Evolutionary conservation across 768 basidiomycete species (phyloP), one percentile per base, ranked within the genome.

Genomic region (Vararia minispora): DNA sequence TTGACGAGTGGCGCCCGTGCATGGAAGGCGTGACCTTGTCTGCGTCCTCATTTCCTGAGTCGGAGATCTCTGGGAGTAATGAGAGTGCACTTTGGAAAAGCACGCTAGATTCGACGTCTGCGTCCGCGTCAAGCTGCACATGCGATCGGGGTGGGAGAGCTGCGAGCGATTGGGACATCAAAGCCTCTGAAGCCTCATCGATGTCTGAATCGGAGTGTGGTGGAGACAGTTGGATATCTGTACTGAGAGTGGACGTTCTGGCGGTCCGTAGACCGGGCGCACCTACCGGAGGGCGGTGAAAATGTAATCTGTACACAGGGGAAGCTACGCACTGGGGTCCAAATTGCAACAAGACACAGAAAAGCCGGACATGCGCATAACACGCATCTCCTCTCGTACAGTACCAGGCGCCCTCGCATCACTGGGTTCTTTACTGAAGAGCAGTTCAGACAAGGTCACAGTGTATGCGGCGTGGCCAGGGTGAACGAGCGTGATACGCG

Each of bases 61-160:
- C 28, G 40, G 23, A 9, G 12, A 16, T 23, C 26, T 39, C 38
- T 23, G 11, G 38, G 14, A 39, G 17, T 4, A 31, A 31, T 10
- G 79, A 79, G 16, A 81, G 47, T 4, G 80, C 80, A 48, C 85
- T 89, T 47, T 81, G 71, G 53, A 88, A 90, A 68, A 89, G 73
- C 58, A 78, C 87, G 48, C 73, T 74, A 5, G 67, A 57, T 33
- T 69, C 58, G 14, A 78, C 74, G 6, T 49, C 47, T 7, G 68
- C 49, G 1, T 56, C 55, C 1, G 59, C 28, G 28, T 8, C 30
- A 38, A 30, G 32, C 14, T 14, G n/a, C 4, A 11, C 37, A 26
- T 5, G 55, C n/a, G n/a, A 50, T 2, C 49, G 51, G 1, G 59
- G 52, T 18, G 61, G 79, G 26, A 89, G 63, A 37, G 59, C 66